phyloP scores from a whole-genome alignment of 192 early-diverging fungal species.

The Phlyctochytrium planicorne region DNA sequence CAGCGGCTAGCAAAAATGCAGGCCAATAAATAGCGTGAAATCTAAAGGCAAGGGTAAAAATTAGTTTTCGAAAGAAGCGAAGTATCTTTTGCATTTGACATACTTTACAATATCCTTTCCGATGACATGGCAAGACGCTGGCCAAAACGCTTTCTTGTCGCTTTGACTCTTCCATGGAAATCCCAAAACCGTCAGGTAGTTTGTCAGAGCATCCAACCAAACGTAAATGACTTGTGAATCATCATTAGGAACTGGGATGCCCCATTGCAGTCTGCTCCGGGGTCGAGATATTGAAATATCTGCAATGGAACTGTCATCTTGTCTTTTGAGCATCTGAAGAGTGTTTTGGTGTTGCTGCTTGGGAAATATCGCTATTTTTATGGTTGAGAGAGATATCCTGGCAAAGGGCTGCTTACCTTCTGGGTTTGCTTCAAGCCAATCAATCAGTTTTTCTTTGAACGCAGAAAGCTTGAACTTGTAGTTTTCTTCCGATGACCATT shows the following conservation, averaged over 20 bases:
- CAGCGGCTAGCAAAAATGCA: slow-evolving; percentile 88
- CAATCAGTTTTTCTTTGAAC: slow-evolving; percentile 58
- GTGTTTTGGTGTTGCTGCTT: slow-evolving; percentile 40
- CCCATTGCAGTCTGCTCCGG: slow-evolving; percentile 77
- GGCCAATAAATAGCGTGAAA: slow-evolving; percentile 99
- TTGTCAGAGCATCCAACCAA: slow-evolving; percentile 94
- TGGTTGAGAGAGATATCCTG: not conserved
- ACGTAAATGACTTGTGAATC: slow-evolving; percentile 90
- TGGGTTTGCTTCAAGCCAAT: slow-evolving; percentile 75
- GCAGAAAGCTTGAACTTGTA: slow-evolving; percentile 84
- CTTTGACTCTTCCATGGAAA: slow-evolving; percentile 65
- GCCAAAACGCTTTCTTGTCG: slow-evolving; percentile 41
- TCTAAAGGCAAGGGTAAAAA: slow-evolving; percentile 40
- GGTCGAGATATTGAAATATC: slow-evolving; percentile 90
- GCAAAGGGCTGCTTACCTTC: too few species aligned
- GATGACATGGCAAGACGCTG: slow-evolving; percentile 80
- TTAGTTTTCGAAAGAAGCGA: slow-evolving; percentile 13
- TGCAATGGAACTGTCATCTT: slow-evolving; percentile 33
- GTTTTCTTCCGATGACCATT: slow-evolving; percentile 91
- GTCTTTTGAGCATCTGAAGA: slow-evolving; percentile 15
- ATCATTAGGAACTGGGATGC: slow-evolving; percentile 88
- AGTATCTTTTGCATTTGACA: not conserved
- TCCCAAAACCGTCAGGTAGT: slow-evolving; percentile 85
- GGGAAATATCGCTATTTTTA: slow-evolving; percentile 66
- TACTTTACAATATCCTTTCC: slow-evolving; percentile 93